These are phyloP conservation scores for Blastocystis sp. DNA, from an alignment of 352 stramenopile genomes.

Conservation along the genomic window DNA sequence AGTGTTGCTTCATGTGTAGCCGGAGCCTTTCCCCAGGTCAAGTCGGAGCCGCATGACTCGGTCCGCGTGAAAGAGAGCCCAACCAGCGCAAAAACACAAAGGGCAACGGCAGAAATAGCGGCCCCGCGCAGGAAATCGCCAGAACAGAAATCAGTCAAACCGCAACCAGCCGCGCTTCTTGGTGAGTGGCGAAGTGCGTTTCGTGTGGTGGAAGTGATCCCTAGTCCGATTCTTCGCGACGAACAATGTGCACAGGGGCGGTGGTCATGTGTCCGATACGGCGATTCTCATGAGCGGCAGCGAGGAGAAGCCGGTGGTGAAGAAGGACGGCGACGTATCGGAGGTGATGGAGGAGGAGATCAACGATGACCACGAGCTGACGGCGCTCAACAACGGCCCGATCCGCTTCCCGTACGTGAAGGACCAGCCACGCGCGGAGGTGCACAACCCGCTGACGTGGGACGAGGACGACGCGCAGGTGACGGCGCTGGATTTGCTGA, in stretches of 20 bases:
- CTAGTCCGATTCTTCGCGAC: constrained; percentile 60
- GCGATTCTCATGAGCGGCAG: constrained; percentile 45
- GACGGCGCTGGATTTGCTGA: constrained; percentile 41
- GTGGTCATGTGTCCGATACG: constrained; percentile 32
- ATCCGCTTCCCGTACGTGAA: constrained; percentile 61
- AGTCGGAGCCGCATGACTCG: neutral
- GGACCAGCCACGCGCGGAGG: neutral
- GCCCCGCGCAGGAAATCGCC: neutral
- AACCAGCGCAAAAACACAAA: neutral
- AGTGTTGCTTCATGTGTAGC: too few relatives aligned
- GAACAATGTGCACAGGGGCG: constrained; percentile 30
- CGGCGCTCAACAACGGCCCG: constrained; percentile 45
- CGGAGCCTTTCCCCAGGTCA: neutral
- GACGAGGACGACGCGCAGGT: constrained; percentile 62
- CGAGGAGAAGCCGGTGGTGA: neutral
- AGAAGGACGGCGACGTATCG: neutral
- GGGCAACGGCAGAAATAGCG: neutral
- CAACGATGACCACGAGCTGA: constrained; percentile 35
- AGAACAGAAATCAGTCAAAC: neutral
- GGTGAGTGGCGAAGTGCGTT: constrained; percentile 33
- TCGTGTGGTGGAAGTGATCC: neutral
- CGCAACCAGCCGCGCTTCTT: constrained; percentile 37
- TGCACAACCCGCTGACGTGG: constrained; percentile 12
- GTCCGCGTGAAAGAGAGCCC: neutral
- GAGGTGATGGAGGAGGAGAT: constrained; percentile 10